Evolutionary conservation across 192 early-diverging fungal species (phyloP).

Genomic region (Coemansia sp.): DNA sequence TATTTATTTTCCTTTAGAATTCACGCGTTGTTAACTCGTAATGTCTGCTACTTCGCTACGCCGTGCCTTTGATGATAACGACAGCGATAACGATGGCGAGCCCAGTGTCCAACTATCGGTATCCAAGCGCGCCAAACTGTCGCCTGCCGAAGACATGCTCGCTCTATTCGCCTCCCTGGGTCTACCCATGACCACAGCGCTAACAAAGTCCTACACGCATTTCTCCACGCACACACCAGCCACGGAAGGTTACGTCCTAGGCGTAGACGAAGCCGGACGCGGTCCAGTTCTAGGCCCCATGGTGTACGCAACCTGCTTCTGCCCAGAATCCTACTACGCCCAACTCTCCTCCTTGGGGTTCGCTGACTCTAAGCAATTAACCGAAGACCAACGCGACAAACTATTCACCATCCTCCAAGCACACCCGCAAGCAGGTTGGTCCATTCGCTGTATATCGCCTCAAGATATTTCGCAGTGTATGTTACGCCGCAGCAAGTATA

Average conservation of each 20-base stretch:
- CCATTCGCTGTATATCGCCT: conserved; percentile 79
- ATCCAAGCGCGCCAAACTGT: conserved; percentile 18
- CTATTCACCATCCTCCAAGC: conserved; percentile 67
- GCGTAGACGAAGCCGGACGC: conserved; percentile 97
- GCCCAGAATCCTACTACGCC: conserved; percentile 63
- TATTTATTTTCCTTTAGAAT: neutral
- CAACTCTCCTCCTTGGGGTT: conserved; percentile 76
- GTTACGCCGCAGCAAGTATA: conserved; percentile 84
- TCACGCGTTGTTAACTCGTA: neutral
- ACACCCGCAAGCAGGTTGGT: conserved; percentile 76
- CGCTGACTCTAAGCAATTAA: conserved; percentile 94
- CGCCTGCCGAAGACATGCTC: neutral
- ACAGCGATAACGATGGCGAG: neutral
- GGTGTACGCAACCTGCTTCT: conserved; percentile 94
- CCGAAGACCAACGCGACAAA: conserved; percentile 69
- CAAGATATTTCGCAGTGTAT: conserved; percentile 92
- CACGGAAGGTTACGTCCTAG: conserved; percentile 63
- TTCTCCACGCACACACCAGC: conserved; percentile 20
- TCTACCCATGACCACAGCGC: conserved; percentile 27
- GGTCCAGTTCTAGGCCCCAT: conserved; percentile 97
- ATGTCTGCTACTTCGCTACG: neutral
- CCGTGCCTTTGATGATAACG: conserved; percentile 12
- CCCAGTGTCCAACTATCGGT: neutral
- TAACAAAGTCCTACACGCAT: conserved; percentile 45
- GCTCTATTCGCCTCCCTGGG: conserved; percentile 17